Percentiles rank a stretch among this genome's conserved stretches.
These are phyloP conservation scores for Euphorbia pulcherrima DNA, from an alignment of 345 rosid species.

Conservation along the genomic window DNA sequence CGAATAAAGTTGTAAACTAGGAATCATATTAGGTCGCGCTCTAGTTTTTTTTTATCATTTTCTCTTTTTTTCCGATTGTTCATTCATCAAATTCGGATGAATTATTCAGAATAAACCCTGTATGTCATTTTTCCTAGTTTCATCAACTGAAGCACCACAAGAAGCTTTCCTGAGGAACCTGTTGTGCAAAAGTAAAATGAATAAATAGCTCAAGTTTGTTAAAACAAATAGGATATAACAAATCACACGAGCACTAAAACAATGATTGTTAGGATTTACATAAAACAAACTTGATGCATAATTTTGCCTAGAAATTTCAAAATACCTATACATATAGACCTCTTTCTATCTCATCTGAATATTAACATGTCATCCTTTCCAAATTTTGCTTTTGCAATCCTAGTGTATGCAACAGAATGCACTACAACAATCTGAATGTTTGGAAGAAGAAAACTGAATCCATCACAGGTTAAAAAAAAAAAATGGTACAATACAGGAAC, in stretches of 20 bases:
- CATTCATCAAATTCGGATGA: neutral
- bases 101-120: conserved; percentile 3
- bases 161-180: neutral
- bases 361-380: neutral
- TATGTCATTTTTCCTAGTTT: neutral
- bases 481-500: neutral
- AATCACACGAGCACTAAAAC: neutral
- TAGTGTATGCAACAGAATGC: neutral
- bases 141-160: neutral
- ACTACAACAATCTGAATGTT: neutral
- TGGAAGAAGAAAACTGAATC: neutral
- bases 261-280: neutral
- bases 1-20: neutral
- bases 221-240: neutral
- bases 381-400: neutral
- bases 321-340: neutral
- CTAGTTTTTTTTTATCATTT: neutral
- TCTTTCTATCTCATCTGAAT: neutral
- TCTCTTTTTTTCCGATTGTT: neutral
- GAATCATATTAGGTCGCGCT: conserved; percentile 8
- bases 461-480: neutral
- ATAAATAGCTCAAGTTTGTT: neutral
- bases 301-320: neutral
- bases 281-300: neutral
- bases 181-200: neutral